Conservation (phyloP, 768 basidiomycete species). For the Roridomyces roridus region DNA sequence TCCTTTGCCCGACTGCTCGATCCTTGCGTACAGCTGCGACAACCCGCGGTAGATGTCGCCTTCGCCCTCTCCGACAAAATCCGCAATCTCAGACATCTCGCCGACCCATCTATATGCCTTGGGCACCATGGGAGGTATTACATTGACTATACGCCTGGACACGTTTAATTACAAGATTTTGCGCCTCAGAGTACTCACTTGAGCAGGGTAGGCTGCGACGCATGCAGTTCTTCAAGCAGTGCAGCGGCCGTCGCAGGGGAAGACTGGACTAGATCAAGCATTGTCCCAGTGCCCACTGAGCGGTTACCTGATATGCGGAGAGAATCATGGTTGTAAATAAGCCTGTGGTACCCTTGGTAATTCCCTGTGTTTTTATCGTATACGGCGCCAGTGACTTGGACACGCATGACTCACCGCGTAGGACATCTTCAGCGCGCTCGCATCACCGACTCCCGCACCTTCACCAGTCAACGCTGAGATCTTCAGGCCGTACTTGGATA, state of each 20-base stretch:
- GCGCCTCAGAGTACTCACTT: constrained; percentile 41
- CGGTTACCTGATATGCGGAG: constrained; percentile 42
- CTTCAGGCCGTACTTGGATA: constrained; percentile 53
- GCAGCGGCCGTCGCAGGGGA: constrained; percentile 69
- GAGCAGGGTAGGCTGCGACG: constrained; percentile 53
- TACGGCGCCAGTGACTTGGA: no score
- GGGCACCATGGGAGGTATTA: constrained; percentile 48
- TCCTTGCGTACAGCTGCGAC: constrained; percentile 49
- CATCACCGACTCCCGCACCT: constrained; percentile 57
- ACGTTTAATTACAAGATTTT: constrained; percentile 31
- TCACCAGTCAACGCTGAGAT: constrained; percentile 52
- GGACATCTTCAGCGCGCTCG: constrained; percentile 69
- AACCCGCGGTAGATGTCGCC: constrained; percentile 55
- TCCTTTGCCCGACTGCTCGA: constrained; percentile 44
- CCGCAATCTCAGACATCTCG: constrained; percentile 69
- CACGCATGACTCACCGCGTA: constrained; percentile 53
- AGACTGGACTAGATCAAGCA: constrained; percentile 29
- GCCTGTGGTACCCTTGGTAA: constrained; percentile 60
- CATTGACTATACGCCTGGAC: background rate
- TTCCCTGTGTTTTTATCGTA: constrained; percentile 54
- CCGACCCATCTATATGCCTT: constrained; percentile 69
- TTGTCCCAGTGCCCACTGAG: background rate
- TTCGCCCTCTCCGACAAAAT: constrained; percentile 54
- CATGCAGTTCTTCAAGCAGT: constrained; percentile 52
- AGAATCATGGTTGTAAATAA: constrained; percentile 63